Evolutionary conservation across 768 basidiomycete species (phyloP), one percentile per base, ranked within the genome.

Genomic region (Podaxis sp.): DNA sequence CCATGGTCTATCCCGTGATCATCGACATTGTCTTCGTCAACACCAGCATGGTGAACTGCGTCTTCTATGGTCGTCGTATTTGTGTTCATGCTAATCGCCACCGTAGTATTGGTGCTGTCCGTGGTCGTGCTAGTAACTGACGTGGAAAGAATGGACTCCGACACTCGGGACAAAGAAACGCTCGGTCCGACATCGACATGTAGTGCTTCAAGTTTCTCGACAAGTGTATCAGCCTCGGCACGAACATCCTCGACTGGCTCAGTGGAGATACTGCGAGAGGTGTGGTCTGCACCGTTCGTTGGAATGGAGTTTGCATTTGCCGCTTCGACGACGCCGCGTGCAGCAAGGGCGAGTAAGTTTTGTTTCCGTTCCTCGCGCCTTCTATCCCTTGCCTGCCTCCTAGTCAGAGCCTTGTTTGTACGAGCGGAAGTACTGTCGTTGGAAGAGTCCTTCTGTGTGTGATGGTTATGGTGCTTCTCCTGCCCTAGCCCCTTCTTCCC

Each of bases 311-410:
- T 59, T 19, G 46, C 46, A 29, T 5, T 60, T 29, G 15, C 22
- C 25, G 61, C 52, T 8, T 65, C 61, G 11, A 63, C 68, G 19
- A 68, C 62, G 11, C 61, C 65, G 52, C 70, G 68, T 37, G 52
- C 52, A 29, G 77, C 74, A 55, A 70, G 69, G 9, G 70, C 67
- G 64, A 77, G 67, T 62, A 79, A 64, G 0, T 72, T 73, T 65
- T 70, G 75, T 40, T 74, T 67, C 60, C 81, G 82, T 64, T 82
- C 79, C 57, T 86, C 85, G 22, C 82, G 74, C 59, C 77, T 78
- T 61, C 77, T 79, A 66, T 88, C 86, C 40, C 84, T 79, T 29
- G 74, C 77, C 54, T 79, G 73, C 17, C 80, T 77, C 15, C 82
- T 77, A 11, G 74, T 74, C 29, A 70, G 68, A 1, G 75, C 69